Percentiles rank a stretch among this genome's conserved stretches.
phyloP scores from a whole-genome alignment of 495 filamentous ascomycete species.

The Neurospora africana region DNA sequence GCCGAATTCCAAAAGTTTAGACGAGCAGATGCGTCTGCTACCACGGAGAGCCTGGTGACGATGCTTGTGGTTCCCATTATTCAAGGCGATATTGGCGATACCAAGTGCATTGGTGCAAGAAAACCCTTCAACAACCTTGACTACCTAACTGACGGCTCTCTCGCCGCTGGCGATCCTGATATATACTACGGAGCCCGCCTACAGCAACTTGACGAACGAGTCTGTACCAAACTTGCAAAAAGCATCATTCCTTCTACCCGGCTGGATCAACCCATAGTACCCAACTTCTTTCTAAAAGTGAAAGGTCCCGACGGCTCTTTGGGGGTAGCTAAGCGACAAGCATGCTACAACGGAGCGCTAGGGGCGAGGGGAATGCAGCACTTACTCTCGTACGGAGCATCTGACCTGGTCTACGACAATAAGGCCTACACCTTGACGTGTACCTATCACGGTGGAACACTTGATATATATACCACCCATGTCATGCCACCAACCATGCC shows the following conservation, averaged over 20 bases:
- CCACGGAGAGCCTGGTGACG: neutral
- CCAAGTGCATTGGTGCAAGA: fast-evolving
- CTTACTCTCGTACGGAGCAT: neutral
- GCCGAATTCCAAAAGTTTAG: neutral
- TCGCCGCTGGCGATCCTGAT: fast-evolving
- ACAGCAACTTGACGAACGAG: neutral
- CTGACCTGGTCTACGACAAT: neutral
- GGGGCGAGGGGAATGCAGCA: neutral
- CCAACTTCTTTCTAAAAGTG: neutral
- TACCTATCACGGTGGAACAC: neutral
- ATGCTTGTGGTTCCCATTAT: neutral
- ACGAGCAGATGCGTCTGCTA: neutral
- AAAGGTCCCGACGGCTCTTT: neutral
- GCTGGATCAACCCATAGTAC: neutral
- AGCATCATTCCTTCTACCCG: neutral
- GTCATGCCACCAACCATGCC: neutral
- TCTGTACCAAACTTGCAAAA: neutral
- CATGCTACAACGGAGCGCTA: neutral
- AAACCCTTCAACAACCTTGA: neutral
- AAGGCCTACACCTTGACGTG: neutral
- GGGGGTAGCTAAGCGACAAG: neutral
- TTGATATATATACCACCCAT: neutral
- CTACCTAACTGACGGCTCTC: neutral
- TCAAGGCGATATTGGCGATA: neutral
- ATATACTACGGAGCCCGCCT: neutral